These are phyloP conservation scores for Vicia sativa DNA, from an alignment of 306 rosid species.

Conservation along the genomic window DNA sequence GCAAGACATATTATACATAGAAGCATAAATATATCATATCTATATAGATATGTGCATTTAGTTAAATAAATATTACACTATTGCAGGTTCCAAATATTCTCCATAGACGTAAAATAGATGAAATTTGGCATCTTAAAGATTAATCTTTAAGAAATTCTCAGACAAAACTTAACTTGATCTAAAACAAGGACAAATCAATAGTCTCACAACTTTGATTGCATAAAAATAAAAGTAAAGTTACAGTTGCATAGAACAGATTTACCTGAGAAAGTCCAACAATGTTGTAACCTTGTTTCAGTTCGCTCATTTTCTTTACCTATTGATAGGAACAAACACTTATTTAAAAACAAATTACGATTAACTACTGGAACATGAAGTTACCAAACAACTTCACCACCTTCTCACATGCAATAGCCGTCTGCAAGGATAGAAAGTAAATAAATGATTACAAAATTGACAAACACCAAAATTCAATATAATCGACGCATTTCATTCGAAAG, in stretches of 20 bases:
- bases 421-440: slow-evolving; percentile 45
- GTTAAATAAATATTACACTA: neutral
- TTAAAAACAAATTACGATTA: slow-evolving; percentile 27
- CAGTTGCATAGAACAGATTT: slow-evolving; percentile 24
- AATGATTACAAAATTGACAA: slow-evolving; percentile 31
- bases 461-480: slow-evolving; percentile 27
- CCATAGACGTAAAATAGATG: slow-evolving; percentile 4
- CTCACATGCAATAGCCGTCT: slow-evolving; percentile 72
- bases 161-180: neutral
- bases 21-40: neutral
- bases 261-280: slow-evolving; percentile 97
- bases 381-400: slow-evolving; percentile 65
- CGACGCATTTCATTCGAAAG: slow-evolving; percentile 29
- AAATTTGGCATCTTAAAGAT: too few relatives aligned
- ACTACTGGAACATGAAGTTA: slow-evolving; percentile 32
- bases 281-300: slow-evolving; percentile 75
- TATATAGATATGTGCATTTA: slow-evolving; percentile 19
- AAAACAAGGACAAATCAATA: neutral
- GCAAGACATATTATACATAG: slow-evolving; percentile 15
- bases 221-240: neutral
- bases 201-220: slow-evolving; percentile 2
- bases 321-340: slow-evolving; percentile 33
- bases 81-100: slow-evolving; percentile 6
- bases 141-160: slow-evolving; percentile 3
- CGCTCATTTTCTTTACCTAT: slow-evolving; percentile 77